phyloP scores from a whole-genome alignment of 352 stramenopile genomes.

The Blastocystis sp. region DNA sequence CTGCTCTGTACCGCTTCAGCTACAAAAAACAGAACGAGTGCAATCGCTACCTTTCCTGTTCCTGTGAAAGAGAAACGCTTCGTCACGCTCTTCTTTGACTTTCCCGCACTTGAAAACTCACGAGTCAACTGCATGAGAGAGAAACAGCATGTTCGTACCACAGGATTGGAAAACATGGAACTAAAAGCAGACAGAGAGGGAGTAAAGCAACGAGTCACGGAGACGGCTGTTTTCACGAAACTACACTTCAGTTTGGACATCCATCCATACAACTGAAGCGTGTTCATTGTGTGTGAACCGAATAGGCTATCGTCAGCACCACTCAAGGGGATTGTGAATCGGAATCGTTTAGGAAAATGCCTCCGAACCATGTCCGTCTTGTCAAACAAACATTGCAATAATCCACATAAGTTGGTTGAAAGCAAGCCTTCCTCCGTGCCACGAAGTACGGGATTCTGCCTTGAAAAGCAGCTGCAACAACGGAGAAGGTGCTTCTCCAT shows the following conservation, averaged over 20 bases:
- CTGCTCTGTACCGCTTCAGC: not conserved
- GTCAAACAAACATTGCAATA: too few relatives aligned
- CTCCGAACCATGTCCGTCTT: too few relatives aligned
- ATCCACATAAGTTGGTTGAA: too few relatives aligned
- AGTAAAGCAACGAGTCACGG: not conserved
- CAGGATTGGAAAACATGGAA: not conserved
- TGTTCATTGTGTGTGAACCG: not conserved
- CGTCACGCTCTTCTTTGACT: not conserved
- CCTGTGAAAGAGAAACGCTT: conserved; percentile 26
- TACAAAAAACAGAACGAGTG: not conserved
- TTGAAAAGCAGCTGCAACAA: not conserved
- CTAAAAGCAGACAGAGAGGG: not conserved
- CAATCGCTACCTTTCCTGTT: not conserved
- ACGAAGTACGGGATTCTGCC: not conserved
- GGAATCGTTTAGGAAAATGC: too few relatives aligned
- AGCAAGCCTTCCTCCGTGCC: too few relatives aligned
- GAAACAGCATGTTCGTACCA: not conserved
- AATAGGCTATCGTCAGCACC: not conserved
- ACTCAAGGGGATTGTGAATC: too few relatives aligned
- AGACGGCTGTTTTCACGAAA: not conserved
- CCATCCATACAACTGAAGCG: not conserved
- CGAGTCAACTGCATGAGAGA: not conserved
- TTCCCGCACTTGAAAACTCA: not conserved
- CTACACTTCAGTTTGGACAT: not conserved
- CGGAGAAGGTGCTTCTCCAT: not conserved